Base-by-base conservation (phyloP, 495 filamentous ascomycete species). In the Podospora appendiculata region DNA sequence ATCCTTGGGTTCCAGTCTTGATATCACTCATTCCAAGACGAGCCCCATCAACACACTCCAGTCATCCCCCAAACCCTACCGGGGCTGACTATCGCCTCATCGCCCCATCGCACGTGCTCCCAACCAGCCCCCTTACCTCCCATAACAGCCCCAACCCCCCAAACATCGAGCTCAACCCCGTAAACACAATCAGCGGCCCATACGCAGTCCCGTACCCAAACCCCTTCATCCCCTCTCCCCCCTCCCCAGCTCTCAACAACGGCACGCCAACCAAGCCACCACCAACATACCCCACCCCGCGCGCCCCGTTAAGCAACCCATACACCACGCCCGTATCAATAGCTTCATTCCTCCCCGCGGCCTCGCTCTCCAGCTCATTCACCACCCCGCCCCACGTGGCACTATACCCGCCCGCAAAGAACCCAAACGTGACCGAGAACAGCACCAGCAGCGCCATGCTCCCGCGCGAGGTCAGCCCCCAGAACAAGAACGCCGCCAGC, bases 171-270 rank as follows among this genome's bases (percentile, higher is more conserved):
- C 17, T n/a, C 16, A 50, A 25, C 1, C 48, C 48, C 11, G 48
- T 50, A 32, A 50, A 50, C 7, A 50, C 13, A 11, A 50, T 50
- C 14, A 50, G n/a, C 16, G 48, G 48, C 38, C 48, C 48, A 42
- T 50, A 50, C 36, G 36, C 8, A 17, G 48, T 50, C 10, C 35
- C 48, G 18, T 50, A 50, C 12, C 48, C 48, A 50, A 50, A 50
- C 17, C 25, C 19, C 19, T 45, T 13, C 43, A 18, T 10, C 17
- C 2, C 41, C 14, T 16, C 12, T 2, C 32, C 45, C 32, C 8
- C 32, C 11, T 8, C 32, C 32, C 34, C 47, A 9, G 47, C 47
- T 8, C 34, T 48, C 35, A 50, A 39, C 48, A 50, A 19, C 36
- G 48, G 48, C 18, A 50, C 48, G 4, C 48, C 39, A 4, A 32